A percentile compares a stretch with the other conserved stretches of the same genome.
These are phyloP conservation scores for Fusarium sp. DNA, from an alignment of 2,329 filamentous ascomycete species.

Conservation along the genomic window DNA sequence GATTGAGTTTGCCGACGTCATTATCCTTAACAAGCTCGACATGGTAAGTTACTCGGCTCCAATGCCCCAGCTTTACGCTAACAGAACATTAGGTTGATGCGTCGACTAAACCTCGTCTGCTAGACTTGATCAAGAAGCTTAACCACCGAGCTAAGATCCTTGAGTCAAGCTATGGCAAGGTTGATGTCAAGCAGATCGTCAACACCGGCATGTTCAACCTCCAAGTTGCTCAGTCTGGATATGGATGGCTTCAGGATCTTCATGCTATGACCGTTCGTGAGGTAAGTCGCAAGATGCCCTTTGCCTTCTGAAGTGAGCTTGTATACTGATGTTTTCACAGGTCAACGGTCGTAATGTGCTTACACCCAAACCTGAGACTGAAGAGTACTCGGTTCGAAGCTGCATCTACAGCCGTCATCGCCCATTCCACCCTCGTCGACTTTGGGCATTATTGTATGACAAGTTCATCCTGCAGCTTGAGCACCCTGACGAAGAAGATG, in stretches of 20 bases:
- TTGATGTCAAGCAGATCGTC: slow-evolving; percentile 73
- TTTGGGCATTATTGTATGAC: slow-evolving; percentile 60
- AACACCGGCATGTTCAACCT: slow-evolving; percentile 75
- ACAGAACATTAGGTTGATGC: slow-evolving; percentile 51
- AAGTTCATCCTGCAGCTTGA: slow-evolving; percentile 66
- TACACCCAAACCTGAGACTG: slow-evolving; percentile 76
- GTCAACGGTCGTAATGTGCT: slow-evolving; percentile 64
- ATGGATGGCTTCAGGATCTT: slow-evolving; percentile 77
- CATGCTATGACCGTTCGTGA: slow-evolving; percentile 75
- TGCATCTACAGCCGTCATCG: slow-evolving; percentile 74
- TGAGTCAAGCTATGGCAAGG: slow-evolving; percentile 68
- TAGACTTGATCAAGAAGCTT: slow-evolving; percentile 68
- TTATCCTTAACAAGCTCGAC: slow-evolving; percentile 78
- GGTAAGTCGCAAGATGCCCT: slow-evolving; percentile 48
- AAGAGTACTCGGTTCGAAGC: slow-evolving; percentile 79
- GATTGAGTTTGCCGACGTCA: slow-evolving; percentile 81
- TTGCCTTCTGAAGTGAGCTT: accelerated
- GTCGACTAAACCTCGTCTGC: slow-evolving; percentile 59
- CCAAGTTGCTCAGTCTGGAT: slow-evolving; percentile 71
- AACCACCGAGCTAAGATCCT: slow-evolving; percentile 76
- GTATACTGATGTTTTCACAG: slow-evolving; percentile 34
- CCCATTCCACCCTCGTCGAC: slow-evolving; percentile 63
- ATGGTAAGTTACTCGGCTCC: slow-evolving; percentile 57
- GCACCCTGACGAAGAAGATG: slow-evolving; percentile 53
- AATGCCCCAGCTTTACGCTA: too few relatives aligned